phyloP scores from a whole-genome alignment of 441 rosid species.

The Iberis amara region DNA sequence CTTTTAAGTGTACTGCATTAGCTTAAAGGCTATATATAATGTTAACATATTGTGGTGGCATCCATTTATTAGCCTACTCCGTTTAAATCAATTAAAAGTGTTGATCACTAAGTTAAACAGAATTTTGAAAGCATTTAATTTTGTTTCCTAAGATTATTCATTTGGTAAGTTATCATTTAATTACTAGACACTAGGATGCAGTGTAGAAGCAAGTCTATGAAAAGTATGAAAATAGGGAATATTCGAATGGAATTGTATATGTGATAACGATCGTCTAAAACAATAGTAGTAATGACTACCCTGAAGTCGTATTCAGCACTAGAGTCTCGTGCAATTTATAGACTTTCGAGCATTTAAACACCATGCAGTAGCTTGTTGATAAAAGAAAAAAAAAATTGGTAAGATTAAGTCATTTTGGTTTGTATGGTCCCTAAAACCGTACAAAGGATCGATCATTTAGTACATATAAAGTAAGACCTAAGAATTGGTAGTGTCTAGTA shows the following conservation, averaged over 20 bases:
- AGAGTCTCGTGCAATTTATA: constrained; percentile 4
- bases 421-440: no score
- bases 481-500: no score
- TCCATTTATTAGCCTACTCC: no score
- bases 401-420: no score
- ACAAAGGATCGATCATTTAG: no score
- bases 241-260: not conserved
- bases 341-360: constrained; percentile 13
- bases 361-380: not conserved
- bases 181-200: constrained; percentile 2
- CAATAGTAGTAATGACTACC: constrained; percentile 6
- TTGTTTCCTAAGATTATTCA: not conserved
- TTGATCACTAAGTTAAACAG: no score
- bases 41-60: no score
- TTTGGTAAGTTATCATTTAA: not conserved
- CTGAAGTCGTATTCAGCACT: constrained; percentile 20
- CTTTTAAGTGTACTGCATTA: no score
- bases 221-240: constrained; percentile 2
- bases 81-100: no score
- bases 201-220: constrained; percentile 20
- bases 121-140: not conserved
- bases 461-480: no score
- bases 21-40: no score
- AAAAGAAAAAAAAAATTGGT: not conserved
- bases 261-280: constrained; percentile 23